Evolutionary conservation across 192 early-diverging fungal species (phyloP), one percentile per base, ranked within the genome.

Genomic region (Coemansia sp.): DNA sequence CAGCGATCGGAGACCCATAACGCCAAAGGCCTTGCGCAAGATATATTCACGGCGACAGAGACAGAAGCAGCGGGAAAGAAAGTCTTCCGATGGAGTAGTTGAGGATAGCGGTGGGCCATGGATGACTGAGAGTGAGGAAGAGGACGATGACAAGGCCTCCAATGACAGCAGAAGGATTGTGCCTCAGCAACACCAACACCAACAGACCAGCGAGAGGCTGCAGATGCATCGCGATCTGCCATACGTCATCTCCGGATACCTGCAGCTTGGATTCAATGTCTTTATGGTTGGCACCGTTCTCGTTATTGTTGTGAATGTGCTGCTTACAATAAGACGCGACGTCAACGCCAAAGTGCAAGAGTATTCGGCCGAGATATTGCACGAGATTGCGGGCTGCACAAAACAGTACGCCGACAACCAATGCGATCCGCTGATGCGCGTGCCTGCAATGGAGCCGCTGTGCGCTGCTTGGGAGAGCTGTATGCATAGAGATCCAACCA

Each of bases 261-360:
- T 93, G 43, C 93, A 93, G 69, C 77, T 92, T 48, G 67, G 78
- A 9, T 90, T 92, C 77, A 92, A 92, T 58, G 60, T 88, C 0
- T 83, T 89, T 21, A 84, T 92, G 56, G 86, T 89, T 10, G 77
- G 64, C 1, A 72, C 84, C 0, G 66, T 88, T 43, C 67, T 92
- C 12, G 86, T 89, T 32, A 64, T 92, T n/a, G 74, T 92, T 18
- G 68, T 85, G 6, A 85, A 92, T 53, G 89, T 92, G 60, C 83
- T 92, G 19, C 64, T 85, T 60, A 89, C 90, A 6, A 87, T 95
- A 42, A 87, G 87, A 50, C 85, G 82, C 54, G 94, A 95, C 80
- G 85, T 94, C 45, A 83, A 86, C 38, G 68, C 87, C 58, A 91
- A 88, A 39, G 85, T 88, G 4, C 82, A 91, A 15, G 86, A 91